A percentile compares a stretch with the other conserved stretches of the same genome.
phyloP scores from a whole-genome alignment of 2,329 filamentous ascomycete species.

The Aspergillus sp. region DNA sequence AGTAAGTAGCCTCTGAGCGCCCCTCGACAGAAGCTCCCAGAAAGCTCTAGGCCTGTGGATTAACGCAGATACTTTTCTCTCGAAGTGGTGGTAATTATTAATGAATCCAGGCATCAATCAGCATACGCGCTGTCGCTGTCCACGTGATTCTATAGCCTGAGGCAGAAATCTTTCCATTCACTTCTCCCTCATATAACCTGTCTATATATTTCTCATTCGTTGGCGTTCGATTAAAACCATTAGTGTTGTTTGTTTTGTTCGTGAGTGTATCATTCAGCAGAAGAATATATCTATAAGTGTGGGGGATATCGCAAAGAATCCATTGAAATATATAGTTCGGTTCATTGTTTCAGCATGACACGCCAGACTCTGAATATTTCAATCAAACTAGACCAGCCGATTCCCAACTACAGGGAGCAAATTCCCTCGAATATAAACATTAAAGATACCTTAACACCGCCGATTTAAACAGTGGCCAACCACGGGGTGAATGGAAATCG shows the following conservation, averaged over 20 bases:
- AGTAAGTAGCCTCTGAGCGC: not conserved
- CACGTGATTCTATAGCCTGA: slow-evolving; percentile 2
- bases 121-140: not conserved
- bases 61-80: not conserved
- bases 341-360: too few species aligned
- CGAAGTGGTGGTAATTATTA: slow-evolving; percentile 1
- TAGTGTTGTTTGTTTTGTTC: too few species aligned
- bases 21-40: not conserved
- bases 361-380: too few species aligned
- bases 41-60: not conserved
- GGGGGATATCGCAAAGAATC: too few species aligned
- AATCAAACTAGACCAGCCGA: too few species aligned
- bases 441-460: not conserved
- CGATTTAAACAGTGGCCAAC: not conserved
- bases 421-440: not conserved
- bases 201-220: too few species aligned
- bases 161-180: not conserved
- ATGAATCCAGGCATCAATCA: slow-evolving; percentile 2
- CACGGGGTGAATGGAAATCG: too few species aligned
- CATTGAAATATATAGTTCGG: too few species aligned
- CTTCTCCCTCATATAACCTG: not conserved
- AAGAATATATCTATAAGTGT: too few species aligned
- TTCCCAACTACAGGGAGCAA: too few species aligned
- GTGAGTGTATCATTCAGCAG: too few species aligned
- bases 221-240: too few species aligned